Evolutionary conservation across 768 basidiomycete genomes (phyloP).

Genomic region (Pisolithus marmoratus): DNA sequence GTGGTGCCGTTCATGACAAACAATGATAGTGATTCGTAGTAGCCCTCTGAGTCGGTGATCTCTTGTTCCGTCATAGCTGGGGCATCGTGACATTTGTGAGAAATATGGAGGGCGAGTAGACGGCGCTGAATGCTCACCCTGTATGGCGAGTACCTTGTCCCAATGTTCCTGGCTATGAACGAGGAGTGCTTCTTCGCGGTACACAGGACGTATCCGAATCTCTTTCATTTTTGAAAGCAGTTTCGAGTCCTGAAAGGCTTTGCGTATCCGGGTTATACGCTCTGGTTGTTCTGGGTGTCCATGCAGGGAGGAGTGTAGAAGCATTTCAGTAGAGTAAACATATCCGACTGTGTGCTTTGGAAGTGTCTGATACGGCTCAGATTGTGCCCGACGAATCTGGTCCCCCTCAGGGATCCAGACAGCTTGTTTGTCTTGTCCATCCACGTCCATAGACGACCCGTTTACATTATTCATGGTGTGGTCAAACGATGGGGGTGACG

Average conservation of each 20-base stretch:
- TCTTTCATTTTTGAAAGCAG: conserved; percentile 69
- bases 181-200: conserved; percentile 73
- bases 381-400: conserved; percentile 20
- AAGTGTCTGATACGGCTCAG: conserved; percentile 25
- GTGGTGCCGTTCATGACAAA: conserved; percentile 88
- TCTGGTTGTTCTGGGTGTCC: conserved; percentile 73
- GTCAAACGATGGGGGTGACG: too few species aligned
- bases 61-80: conserved; percentile 72
- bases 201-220: conserved; percentile 69
- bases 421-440: conserved; percentile 10
- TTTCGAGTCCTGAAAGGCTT: conserved; percentile 52
- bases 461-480: too few species aligned
- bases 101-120: neutral
- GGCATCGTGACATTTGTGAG: conserved; percentile 13
- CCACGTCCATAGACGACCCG: conserved; percentile 23
- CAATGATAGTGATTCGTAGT: conserved; percentile 88
- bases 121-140: conserved; percentile 49
- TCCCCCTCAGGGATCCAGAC: conserved; percentile 12
- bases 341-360: conserved; percentile 56
- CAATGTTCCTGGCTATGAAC: conserved; percentile 91
- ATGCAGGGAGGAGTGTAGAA: conserved; percentile 64
- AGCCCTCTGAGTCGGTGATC: conserved; percentile 66
- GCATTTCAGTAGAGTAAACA: conserved; percentile 85
- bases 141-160: conserved; percentile 82
- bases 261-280: conserved; percentile 74